Percentiles rank a stretch among this genome's conserved stretches.
Evolutionary conservation across 305 asterid genomes (phyloP).

Genomic region (Fraxinus albicans): DNA sequence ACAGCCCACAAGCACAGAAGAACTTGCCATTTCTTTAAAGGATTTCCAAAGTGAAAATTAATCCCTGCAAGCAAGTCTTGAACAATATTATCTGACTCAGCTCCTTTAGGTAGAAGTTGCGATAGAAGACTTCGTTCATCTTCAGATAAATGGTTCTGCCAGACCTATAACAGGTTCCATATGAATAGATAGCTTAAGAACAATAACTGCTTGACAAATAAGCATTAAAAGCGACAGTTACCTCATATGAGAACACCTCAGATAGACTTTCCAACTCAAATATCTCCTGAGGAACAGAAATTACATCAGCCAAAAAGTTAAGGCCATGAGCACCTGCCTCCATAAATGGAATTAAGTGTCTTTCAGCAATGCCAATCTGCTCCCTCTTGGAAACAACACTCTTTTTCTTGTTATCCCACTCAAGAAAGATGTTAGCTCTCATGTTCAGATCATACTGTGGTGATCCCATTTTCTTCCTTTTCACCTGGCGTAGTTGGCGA

Average conservation of each 20-base stretch:
- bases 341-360: constrained; percentile 61
- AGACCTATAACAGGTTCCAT: constrained; percentile 62
- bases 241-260: constrained; percentile 72
- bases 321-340: constrained; percentile 45
- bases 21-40: constrained; percentile 74
- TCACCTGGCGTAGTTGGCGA: constrained; percentile 47
- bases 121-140: constrained; percentile 61
- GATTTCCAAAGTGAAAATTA: constrained; percentile 84
- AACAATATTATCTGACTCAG: constrained; percentile 53
- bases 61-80: constrained; percentile 72
- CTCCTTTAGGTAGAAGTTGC: constrained; percentile 66
- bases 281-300: constrained; percentile 71
- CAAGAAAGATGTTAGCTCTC: constrained; percentile 68
- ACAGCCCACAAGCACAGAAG: constrained; percentile 22
- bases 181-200: constrained; percentile 19
- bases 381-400: constrained; percentile 82
- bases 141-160: constrained; percentile 73
- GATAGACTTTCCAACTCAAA: constrained; percentile 61
- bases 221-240: constrained; percentile 26
- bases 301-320: constrained; percentile 65
- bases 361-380: constrained; percentile 73
- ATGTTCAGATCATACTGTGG: constrained; percentile 39
- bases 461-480: constrained; percentile 48
- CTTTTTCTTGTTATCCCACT: constrained; percentile 78
- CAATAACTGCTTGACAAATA: neutral